Base-by-base conservation (phyloP, 371 early-diverging fungal genomes). In the Smittium culicis region DNA sequence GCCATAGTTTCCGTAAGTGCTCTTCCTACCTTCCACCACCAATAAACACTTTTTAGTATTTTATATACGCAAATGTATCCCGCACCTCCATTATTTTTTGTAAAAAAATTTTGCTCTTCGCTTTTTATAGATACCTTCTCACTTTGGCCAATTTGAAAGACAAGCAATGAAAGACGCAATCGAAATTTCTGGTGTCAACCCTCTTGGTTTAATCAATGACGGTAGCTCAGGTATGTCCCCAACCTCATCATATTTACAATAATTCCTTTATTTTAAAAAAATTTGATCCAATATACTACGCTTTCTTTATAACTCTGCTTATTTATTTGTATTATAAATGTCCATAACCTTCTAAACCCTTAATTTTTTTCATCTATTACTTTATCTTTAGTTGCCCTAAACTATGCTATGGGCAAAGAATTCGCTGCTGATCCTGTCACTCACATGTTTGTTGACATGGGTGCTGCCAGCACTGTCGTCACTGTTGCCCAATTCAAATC, bases 381-480 rank as follows among this genome's bases (percentile, higher is more conserved):
- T 57, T n/a, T 25, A 14, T 16, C 25, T 27, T 3, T 57, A 57
- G 95, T 92, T 34, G 98, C 97, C 2, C 78, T 96, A 54, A 94
- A 93, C 79, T 96, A 90, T 77, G 96, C 92, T 35, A 85, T 91
- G 74, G 82, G 77, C 67, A 68, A 74, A 30, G 78, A 80, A 11
- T 89, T 94, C 71, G 78, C 80, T 5, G 73, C 77, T 56, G 81
- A 81, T 34, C 83, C 88, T 3, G 88, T 93, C 70, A 81, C 86
- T 71, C 92, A 94, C 72, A 76, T 96, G 65, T 92, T 96, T 73
- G 94, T 88, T 73, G 97, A 96, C 79, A 90, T 95, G 90, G 98
- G 98, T 2, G 95, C 97, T 20, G 92, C 93, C 11, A 90, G 88
- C 68, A 94, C 97, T 1, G 86, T 83, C 11, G 96, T 91, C 11